Percentiles rank a stretch among this genome's conserved stretches.
Conservation (phyloP, 192 early-diverging fungal species). For the Podila epigama region DNA sequence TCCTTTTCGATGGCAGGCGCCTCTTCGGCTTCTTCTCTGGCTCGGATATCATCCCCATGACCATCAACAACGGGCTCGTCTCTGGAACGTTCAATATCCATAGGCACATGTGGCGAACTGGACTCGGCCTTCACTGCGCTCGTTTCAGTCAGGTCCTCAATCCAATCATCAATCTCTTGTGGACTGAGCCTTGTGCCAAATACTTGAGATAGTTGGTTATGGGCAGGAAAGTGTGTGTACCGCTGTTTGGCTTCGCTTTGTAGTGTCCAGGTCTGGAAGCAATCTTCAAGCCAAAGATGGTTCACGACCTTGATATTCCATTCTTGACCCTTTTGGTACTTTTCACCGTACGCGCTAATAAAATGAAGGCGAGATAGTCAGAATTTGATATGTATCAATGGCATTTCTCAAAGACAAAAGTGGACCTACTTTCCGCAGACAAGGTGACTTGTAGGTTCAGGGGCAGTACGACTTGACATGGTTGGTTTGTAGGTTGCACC, state of each 20-base stretch:
- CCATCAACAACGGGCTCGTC: neutral
- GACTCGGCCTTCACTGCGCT: neutral
- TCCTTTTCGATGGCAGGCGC: no score
- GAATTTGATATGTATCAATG: neutral
- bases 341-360: slow-evolving; percentile 65
- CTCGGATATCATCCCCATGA: no score
- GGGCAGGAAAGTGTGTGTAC: slow-evolving; percentile 63
- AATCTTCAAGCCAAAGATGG: slow-evolving; percentile 88
- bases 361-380: neutral
- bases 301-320: slow-evolving; percentile 79
- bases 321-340: slow-evolving; percentile 66
- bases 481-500: slow-evolving; percentile 72
- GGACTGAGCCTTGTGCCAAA: slow-evolving; percentile 60
- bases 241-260: slow-evolving; percentile 62
- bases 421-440: slow-evolving; percentile 67
- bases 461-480: slow-evolving; percentile 50
- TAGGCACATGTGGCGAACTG: neutral
- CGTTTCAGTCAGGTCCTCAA: slow-evolving; percentile 48
- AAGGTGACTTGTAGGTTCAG: slow-evolving; percentile 73
- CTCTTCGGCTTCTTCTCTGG: no score
- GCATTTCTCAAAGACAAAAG: neutral
- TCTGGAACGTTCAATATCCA: neutral
- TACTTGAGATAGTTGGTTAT: slow-evolving; percentile 57
- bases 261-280: slow-evolving; percentile 67
- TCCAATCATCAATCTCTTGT: slow-evolving; percentile 43